Evolutionary conservation across 306 rosid genomes (phyloP).

Genomic region (Pachyrhizus erosus): DNA sequence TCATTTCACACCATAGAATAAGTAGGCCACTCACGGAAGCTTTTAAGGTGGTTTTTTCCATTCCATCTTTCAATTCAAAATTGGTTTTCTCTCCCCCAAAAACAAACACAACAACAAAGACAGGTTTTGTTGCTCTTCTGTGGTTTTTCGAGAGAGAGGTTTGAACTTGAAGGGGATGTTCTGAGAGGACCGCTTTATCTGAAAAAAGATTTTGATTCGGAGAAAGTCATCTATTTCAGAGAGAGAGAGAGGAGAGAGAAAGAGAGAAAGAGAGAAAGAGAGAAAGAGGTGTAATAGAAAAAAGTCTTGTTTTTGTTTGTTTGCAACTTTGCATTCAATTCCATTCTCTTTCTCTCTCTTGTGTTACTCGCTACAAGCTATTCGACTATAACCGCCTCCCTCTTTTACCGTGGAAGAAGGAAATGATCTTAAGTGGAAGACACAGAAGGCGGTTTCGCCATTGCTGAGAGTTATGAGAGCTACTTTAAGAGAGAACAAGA

Average conservation of each 20-base stretch:
- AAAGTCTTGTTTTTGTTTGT: constrained; percentile 46
- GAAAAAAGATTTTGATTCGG: constrained; percentile 31
- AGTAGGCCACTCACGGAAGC: constrained; percentile 43
- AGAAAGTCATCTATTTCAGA: constrained; percentile 52
- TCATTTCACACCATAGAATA: constrained; percentile 42
- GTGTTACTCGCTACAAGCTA: constrained; percentile 32
- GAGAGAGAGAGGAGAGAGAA: neutral
- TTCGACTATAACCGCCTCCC: constrained; percentile 59
- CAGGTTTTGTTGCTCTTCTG: constrained; percentile 45
- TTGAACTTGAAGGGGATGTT: constrained; percentile 35
- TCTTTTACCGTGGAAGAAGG: constrained; percentile 32
- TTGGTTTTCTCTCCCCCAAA: constrained; percentile 4
- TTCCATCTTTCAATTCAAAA: constrained; percentile 29
- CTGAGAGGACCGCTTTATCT: constrained; percentile 60
- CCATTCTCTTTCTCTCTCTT: constrained; percentile 21
- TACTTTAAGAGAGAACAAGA: constrained; percentile 38
- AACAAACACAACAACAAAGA: constrained; percentile 2
- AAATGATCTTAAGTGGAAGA: constrained; percentile 41
- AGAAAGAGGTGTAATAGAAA: constrained; percentile 18
- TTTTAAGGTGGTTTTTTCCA: constrained; percentile 19
- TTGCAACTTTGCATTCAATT: constrained; percentile 57
- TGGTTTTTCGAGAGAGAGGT: constrained; percentile 36
- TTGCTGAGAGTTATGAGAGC: constrained; percentile 54
- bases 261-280: constrained; percentile 1
- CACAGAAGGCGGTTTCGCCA: constrained; percentile 56